Evolutionary conservation across 2,329 filamentous ascomycete species (phyloP).

Genomic region (Ophiocordyceps camponoti-rufipedis): DNA sequence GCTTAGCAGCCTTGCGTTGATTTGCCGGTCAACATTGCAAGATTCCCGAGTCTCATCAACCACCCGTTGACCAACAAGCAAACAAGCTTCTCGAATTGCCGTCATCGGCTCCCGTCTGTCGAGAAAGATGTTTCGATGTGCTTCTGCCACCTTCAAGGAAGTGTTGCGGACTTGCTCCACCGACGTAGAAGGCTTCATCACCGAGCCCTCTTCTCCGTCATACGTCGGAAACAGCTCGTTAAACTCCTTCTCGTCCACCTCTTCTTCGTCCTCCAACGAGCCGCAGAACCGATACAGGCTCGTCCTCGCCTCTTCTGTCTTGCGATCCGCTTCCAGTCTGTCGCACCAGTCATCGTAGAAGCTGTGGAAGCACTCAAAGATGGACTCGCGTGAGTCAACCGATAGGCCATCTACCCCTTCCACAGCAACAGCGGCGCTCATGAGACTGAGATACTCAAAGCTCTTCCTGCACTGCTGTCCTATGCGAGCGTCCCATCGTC

Average conservation of each 20-base stretch:
- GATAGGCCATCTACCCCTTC: conserved; percentile 26
- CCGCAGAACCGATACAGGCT: conserved; percentile 76
- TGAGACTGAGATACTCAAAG: conserved; percentile 25
- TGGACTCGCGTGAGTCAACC: conserved; percentile 24
- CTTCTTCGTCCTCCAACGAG: conserved; percentile 57
- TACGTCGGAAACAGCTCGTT: conserved; percentile 69
- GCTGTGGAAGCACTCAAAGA: conserved; percentile 49
- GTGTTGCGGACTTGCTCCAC: conserved; percentile 29
- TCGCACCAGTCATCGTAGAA: conserved; percentile 70
- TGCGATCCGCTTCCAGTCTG: conserved; percentile 58
- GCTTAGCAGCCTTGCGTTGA: conserved; percentile 42
- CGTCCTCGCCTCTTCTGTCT: conserved; percentile 51
- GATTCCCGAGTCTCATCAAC: conserved; percentile 10
- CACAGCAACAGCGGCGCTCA: conserved; percentile 19
- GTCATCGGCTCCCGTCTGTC: conserved; percentile 18
- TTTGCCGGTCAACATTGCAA: conserved; percentile 13
- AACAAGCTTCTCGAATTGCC: conserved; percentile 26
- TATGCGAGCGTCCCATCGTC: conserved; percentile 10
- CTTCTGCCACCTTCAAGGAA: conserved; percentile 40
- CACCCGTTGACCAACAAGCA: conserved; percentile 21
- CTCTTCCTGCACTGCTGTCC: conserved; percentile 8
- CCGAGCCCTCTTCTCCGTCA: conserved; percentile 24
- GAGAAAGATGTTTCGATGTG: conserved; percentile 38
- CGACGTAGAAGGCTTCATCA: conserved; percentile 10
- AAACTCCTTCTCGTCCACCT: conserved; percentile 56